Evolutionary conservation across 768 basidiomycete genomes (phyloP).

Genomic region (Trametes punicea): DNA sequence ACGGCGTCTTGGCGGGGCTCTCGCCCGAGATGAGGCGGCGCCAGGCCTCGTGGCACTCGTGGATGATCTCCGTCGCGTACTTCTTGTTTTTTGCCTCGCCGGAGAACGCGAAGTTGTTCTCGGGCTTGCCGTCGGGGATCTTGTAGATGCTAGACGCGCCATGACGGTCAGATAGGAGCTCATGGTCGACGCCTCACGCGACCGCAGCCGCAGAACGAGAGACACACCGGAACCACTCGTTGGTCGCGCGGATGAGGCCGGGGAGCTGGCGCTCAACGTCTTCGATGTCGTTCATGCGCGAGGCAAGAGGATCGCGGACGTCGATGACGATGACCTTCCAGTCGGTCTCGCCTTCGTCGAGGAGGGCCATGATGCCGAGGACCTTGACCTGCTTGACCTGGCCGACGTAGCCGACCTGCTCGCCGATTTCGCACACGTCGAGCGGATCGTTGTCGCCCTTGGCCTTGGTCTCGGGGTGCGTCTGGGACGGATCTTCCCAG

Average conservation of each 20-base stretch:
- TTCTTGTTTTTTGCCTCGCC: conserved; percentile 99
- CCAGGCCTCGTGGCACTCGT: conserved; percentile 99
- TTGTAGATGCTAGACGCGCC: conserved; percentile 74
- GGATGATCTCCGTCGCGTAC: conserved; percentile 98
- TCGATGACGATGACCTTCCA: conserved; percentile 99
- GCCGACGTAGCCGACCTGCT: conserved; percentile 94
- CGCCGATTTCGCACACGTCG: conserved; percentile 99
- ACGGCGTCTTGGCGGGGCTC: conserved; percentile 62
- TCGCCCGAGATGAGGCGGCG: conserved; percentile 87
- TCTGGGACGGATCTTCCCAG: conserved; percentile 90
- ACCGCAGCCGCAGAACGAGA: neutral
- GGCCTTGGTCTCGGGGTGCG: conserved; percentile 96
- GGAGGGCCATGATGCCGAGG: conserved; percentile 98
- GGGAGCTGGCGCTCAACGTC: conserved; percentile 98
- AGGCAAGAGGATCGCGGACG: conserved; percentile 89
- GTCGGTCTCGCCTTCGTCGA: conserved; percentile 99
- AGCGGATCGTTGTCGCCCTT: conserved; percentile 99
- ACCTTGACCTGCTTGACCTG: conserved; percentile 99
- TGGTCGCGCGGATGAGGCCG: conserved; percentile 93
- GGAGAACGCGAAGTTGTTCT: conserved; percentile 98
- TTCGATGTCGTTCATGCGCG: conserved; percentile 97
- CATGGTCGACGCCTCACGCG: neutral
- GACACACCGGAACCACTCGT: conserved; percentile 93
- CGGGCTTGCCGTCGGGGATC: conserved; percentile 93
- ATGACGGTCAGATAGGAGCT: neutral